A percentile compares a stretch with the other conserved stretches of the same genome.
Evolutionary conservation across 2,329 filamentous ascomycete genomes (phyloP).

Genomic region (Aspergillus fumigatus): DNA sequence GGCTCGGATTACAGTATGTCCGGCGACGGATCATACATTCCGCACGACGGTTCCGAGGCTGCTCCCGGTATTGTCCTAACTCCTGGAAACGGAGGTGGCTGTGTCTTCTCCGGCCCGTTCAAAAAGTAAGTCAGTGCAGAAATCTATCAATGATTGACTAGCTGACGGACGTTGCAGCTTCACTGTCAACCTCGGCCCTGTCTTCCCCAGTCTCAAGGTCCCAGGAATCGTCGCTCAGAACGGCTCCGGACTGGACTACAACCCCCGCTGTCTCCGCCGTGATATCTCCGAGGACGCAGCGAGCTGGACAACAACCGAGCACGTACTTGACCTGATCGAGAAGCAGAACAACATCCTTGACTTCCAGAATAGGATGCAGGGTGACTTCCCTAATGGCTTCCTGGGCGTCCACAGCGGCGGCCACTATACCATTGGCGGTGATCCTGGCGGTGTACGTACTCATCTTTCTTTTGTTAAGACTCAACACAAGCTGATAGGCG

Average conservation of each 20-base stretch:
- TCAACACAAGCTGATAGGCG: background rate
- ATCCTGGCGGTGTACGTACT: slow-evolving; percentile 31
- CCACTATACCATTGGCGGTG: slow-evolving; percentile 45
- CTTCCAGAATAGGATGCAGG: slow-evolving; percentile 20
- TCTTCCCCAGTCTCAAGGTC: slow-evolving; percentile 14
- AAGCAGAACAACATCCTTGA: slow-evolving; percentile 19
- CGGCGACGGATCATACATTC: slow-evolving; percentile 40
- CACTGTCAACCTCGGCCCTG: slow-evolving; percentile 29
- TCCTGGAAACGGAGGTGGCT: slow-evolving; percentile 31
- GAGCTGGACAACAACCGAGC: slow-evolving; percentile 13
- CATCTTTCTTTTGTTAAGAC: background rate
- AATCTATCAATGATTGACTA: background rate
- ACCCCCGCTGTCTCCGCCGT: slow-evolving; percentile 28
- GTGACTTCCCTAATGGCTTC: slow-evolving; percentile 26
- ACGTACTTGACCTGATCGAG: slow-evolving; percentile 16
- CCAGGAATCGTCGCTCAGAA: slow-evolving; percentile 10
- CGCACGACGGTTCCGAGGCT: slow-evolving; percentile 17
- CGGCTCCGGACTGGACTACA: slow-evolving; percentile 21
- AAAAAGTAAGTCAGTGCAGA: slow-evolving; percentile 22
- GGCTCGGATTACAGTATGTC: slow-evolving; percentile 39
- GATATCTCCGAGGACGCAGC: slow-evolving; percentile 20
- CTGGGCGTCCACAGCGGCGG: slow-evolving; percentile 43
- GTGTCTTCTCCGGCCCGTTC: slow-evolving; percentile 31
- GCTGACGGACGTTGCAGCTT: slow-evolving; percentile 8
- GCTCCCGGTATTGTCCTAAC: slow-evolving; percentile 37